A percentile compares a stretch with the other conserved stretches of the same genome.
Conservation (phyloP, 2,329 filamentous ascomycete genomes). For the Fusarium sarcochroum region DNA sequence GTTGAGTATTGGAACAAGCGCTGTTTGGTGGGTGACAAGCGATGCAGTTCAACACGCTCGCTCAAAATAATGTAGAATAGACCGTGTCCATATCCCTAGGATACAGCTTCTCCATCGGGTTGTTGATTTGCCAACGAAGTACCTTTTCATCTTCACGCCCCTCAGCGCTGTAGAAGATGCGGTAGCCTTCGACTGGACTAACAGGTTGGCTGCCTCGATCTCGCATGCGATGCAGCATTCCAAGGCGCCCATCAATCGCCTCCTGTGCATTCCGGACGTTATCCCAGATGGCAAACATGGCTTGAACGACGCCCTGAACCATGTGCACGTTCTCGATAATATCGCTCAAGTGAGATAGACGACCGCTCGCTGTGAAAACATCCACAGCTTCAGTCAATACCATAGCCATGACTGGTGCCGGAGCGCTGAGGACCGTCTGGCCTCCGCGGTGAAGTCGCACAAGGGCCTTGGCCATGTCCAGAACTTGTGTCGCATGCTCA, state of each 20-base stretch:
- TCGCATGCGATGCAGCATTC: slow-evolving; percentile 53
- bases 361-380: slow-evolving; percentile 73
- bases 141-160: slow-evolving; percentile 48
- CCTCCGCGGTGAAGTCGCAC: slow-evolving; percentile 54
- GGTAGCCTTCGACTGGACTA: slow-evolving; percentile 50
- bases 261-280: slow-evolving; percentile 66
- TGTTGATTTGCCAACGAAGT: slow-evolving; percentile 55
- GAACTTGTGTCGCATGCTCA: slow-evolving; percentile 66
- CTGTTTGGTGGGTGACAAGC: neutral
- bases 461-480: slow-evolving; percentile 62
- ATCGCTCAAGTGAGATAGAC: slow-evolving; percentile 63
- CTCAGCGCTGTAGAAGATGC: slow-evolving; percentile 49
- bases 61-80: slow-evolving; percentile 50
- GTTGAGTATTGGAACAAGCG: slow-evolving; percentile 4
- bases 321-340: slow-evolving; percentile 68
- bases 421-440: slow-evolving; percentile 56
- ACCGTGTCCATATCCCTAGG: slow-evolving; percentile 57
- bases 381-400: slow-evolving; percentile 75
- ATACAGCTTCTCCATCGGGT: slow-evolving; percentile 54
- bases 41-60: slow-evolving; percentile 3
- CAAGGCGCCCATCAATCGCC: slow-evolving; percentile 59
- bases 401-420: slow-evolving; percentile 74
- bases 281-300: slow-evolving; percentile 72
- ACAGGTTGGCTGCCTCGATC: slow-evolving; percentile 50
- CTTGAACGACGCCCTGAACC: slow-evolving; percentile 67